Evolutionary conservation across 139 green algal genomes (phyloP).

Genomic region (Closterium sp.): DNA sequence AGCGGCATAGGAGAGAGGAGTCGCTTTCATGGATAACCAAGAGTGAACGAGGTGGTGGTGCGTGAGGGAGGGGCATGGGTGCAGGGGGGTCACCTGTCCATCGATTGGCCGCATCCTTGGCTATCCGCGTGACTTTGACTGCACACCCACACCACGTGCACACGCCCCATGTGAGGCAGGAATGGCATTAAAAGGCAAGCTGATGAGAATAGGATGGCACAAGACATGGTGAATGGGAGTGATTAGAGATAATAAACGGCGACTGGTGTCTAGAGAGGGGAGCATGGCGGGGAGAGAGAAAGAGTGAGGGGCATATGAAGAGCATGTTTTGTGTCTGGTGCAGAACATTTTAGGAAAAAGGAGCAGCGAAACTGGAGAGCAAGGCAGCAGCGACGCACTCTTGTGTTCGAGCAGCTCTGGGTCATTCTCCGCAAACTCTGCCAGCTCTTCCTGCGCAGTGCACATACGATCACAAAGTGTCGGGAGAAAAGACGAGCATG

Average conservation of each 20-base stretch:
- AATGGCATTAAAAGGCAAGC: background rate
- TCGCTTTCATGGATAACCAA: no score
- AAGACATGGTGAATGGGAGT: background rate
- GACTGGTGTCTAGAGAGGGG: no score
- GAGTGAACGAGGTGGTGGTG: background rate
- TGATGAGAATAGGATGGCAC: background rate
- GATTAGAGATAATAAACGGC: no score
- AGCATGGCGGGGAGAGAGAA: no score
- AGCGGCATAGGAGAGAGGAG: no score
- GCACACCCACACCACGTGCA: background rate
- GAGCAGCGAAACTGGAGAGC: background rate
- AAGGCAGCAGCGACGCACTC: background rate
- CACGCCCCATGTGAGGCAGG: background rate
- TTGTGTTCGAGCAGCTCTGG: constrained; percentile 25
- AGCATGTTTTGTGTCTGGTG: no score
- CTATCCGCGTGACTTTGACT: constrained; percentile 21
- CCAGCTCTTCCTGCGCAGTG: constrained; percentile 12
- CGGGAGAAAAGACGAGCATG: no score
- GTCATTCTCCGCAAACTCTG: constrained; percentile 36
- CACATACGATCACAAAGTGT: background rate
- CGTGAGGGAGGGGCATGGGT: background rate
- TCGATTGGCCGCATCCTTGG: constrained; percentile 30
- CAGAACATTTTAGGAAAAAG: background rate
- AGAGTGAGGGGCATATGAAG: background rate
- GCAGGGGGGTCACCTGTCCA: constrained; percentile 23